Conservation (phyloP, 345 rosid genomes). For the Bruguiera parviflora region DNA sequence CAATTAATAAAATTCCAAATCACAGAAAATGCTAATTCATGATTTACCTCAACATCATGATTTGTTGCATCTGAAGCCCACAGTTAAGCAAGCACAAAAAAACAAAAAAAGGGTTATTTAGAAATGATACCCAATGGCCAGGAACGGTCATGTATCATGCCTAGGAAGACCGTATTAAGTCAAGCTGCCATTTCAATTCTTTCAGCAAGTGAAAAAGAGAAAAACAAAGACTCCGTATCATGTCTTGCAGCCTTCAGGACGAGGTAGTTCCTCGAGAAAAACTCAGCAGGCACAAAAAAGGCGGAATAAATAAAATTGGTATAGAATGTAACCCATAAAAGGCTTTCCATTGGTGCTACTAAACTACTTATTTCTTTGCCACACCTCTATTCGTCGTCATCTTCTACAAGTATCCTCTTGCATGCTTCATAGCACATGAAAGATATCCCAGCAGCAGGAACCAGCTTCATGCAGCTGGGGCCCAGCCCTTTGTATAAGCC, state of each 20-base stretch:
- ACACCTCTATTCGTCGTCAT: constrained; percentile 38
- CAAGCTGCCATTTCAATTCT: not conserved
- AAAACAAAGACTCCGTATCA: not conserved
- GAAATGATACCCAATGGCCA: no score
- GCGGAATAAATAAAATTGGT: constrained; percentile 4
- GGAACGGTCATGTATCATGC: no score
- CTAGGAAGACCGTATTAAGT: no score
- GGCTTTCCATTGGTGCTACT: not conserved
- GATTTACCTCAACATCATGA: no score
- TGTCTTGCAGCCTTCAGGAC: not conserved
- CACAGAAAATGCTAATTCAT: no score
- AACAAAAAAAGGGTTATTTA: no score
- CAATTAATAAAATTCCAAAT: no score
- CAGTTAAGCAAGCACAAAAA: no score
- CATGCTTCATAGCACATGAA: constrained; percentile 99
- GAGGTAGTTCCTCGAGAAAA: not conserved
- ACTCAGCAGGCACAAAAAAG: not conserved
- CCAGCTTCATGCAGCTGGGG: constrained; percentile 93
- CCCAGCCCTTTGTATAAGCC: constrained; percentile 92
- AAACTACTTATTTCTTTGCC: not conserved
- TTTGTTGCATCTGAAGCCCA: no score
- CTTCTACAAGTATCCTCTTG: constrained; percentile 75
- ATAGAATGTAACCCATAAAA: not conserved
- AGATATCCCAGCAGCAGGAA: constrained; percentile 97
- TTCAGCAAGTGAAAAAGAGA: not conserved